phyloP scores from a whole-genome alignment of 2,329 filamentous ascomycete species.

The Trichoderma polysporum region DNA sequence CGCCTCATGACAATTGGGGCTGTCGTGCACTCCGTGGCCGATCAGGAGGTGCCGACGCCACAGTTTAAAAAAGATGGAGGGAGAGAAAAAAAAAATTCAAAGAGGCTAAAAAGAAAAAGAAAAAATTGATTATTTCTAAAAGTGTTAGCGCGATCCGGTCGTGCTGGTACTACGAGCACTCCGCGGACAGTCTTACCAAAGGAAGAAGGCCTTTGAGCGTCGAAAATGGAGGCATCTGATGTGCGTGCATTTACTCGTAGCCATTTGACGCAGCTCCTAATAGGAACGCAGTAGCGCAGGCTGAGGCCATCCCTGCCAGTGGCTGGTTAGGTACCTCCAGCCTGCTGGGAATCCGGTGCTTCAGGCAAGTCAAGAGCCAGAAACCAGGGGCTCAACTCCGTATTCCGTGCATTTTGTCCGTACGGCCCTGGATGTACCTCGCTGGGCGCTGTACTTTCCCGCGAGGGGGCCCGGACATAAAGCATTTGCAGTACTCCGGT shows the following conservation, averaged over 20 bases:
- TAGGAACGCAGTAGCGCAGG: constrained; percentile 2
- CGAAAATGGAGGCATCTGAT: neutral
- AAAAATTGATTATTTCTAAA: neutral
- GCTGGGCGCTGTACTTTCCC: neutral
- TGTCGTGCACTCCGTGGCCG: constrained; percentile 8
- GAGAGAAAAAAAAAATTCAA: neutral
- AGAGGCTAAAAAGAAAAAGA: neutral
- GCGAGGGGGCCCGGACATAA: constrained; percentile 11
- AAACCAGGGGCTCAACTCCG: constrained; percentile 6
- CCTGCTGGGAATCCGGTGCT: constrained; percentile 1
- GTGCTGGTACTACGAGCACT: no score
- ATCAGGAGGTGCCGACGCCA: constrained; percentile 13
- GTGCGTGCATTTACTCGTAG: neutral
- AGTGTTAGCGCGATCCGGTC: neutral
- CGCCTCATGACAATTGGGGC: constrained; percentile 6
- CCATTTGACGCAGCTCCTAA: neutral
- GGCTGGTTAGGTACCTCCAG: constrained; percentile 2
- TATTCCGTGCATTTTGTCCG: neutral
- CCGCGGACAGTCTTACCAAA: neutral
- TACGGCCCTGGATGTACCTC: constrained; percentile 12
- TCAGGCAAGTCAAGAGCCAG: constrained; percentile 15
- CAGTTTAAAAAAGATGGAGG: constrained; percentile 5
- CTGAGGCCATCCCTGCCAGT: constrained; percentile 10
- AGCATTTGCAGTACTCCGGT: neutral
- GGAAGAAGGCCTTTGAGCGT: neutral